Evolutionary conservation across 208 protist species (phyloP).

Genomic region (Zelonia costaricensis): DNA sequence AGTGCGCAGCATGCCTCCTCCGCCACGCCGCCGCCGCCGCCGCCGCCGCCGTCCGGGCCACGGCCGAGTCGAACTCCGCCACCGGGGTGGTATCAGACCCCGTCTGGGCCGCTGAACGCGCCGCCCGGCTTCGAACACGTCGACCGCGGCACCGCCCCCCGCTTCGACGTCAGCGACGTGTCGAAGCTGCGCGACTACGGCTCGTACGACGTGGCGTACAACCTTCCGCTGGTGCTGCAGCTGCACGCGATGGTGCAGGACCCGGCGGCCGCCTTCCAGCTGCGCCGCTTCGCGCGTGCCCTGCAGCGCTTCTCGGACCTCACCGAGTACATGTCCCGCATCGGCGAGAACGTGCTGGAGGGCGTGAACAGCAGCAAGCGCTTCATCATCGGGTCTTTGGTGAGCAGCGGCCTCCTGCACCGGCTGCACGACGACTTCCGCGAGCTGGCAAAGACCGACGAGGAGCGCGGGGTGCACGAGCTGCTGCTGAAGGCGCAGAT

Average conservation of each 20-base stretch:
- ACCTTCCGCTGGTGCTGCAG: conserved; percentile 34
- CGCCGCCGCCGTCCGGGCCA: too few species aligned
- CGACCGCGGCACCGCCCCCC: background rate
- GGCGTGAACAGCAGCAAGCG: conserved; percentile 66
- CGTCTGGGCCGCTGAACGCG: conserved; percentile 1
- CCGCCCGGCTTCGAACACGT: background rate
- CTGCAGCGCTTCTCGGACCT: conserved; percentile 40
- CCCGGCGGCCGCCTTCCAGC: background rate
- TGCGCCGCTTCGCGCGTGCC: conserved; percentile 34
- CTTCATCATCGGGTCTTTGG: conserved; percentile 59
- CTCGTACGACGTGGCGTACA: conserved; percentile 50
- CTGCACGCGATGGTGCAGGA: conserved; percentile 16
- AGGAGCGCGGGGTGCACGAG: conserved; percentile 36
- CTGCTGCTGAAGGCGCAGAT: conserved; percentile 38
- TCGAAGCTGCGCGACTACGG: conserved; percentile 61
- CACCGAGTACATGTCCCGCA: conserved; percentile 40
- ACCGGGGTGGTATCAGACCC: background rate
- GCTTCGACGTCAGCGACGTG: conserved; percentile 54
- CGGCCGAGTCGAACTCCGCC: too few species aligned
- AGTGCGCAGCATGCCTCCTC: too few species aligned
- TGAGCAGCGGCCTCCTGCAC: conserved; percentile 38
- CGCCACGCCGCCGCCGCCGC: too few species aligned
- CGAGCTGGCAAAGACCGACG: conserved; percentile 38
- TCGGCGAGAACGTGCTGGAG: conserved; percentile 54
- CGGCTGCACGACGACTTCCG: conserved; percentile 39